A percentile compares a stretch with the other conserved stretches of the same genome.
Evolutionary conservation across 2,329 filamentous ascomycete species (phyloP).

Genomic region (Magnaporthiopsis rhizophila): DNA sequence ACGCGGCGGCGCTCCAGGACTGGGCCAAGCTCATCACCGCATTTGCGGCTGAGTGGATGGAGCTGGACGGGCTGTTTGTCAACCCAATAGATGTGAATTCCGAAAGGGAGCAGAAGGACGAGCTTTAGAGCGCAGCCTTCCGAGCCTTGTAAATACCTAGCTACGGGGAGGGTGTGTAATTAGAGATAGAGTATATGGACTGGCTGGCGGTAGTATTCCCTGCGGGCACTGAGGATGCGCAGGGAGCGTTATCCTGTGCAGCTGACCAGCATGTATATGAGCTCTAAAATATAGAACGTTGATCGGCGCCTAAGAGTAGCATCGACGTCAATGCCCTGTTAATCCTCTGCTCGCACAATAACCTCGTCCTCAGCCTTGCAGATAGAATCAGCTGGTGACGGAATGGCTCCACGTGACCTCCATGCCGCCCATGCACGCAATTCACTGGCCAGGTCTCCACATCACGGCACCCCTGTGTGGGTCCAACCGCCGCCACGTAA

Average conservation of each 20-base stretch:
- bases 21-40: constrained; percentile 80
- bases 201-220: not conserved
- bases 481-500: constrained; percentile 10
- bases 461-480: not conserved
- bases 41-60: constrained; percentile 89
- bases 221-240: not conserved
- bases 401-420: not conserved
- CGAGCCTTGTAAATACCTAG: not conserved
- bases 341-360: too few species aligned
- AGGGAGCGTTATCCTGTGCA: not conserved
- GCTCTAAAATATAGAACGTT: not conserved
- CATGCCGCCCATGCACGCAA: not conserved
- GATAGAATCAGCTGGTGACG: not conserved
- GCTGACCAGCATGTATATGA: not conserved
- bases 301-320: not conserved
- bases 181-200: not conserved
- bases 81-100: not conserved
- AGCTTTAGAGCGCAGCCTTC: constrained; percentile 13
- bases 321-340: not conserved
- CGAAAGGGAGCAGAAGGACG: constrained; percentile 12
- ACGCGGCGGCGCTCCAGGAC: constrained; percentile 71
- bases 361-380: not conserved
- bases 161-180: not conserved
- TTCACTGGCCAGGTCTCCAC: not conserved
- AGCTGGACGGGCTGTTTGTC: constrained; percentile 39